Evolutionary conservation across 2,329 filamentous ascomycete species (phyloP).

Genomic region (Aspergillus glaucus): DNA sequence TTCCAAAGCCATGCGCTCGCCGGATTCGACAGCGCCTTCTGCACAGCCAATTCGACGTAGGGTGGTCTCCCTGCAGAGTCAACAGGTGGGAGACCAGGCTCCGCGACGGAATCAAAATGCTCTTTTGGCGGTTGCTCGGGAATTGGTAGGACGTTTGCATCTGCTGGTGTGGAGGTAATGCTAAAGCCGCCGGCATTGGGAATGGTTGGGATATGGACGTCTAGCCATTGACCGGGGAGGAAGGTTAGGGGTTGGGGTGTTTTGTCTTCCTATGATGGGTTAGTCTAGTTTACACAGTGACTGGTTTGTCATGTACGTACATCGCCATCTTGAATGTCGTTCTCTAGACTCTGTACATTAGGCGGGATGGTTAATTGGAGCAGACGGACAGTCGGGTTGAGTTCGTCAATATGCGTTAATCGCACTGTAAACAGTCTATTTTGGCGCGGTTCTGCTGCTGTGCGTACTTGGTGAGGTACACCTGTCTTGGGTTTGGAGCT

Average conservation of each 20-base stretch:
- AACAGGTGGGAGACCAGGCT: slow-evolving; percentile 13
- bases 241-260: slow-evolving; percentile 50
- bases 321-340: slow-evolving; percentile 33
- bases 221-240: slow-evolving; percentile 80
- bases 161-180: slow-evolving; percentile 67
- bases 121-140: slow-evolving; percentile 13
- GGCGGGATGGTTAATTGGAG: slow-evolving; percentile 57
- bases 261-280: slow-evolving; percentile 8
- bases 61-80: slow-evolving; percentile 25
- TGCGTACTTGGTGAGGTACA: slow-evolving; percentile 61
- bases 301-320: slow-evolving; percentile 34
- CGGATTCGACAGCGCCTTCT: slow-evolving; percentile 63
- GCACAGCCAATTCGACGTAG: slow-evolving; percentile 73
- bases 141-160: slow-evolving; percentile 36
- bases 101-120: slow-evolving; percentile 11
- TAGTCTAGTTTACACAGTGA: background rate
- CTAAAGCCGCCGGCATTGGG: slow-evolving; percentile 77
- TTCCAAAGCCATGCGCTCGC: slow-evolving; percentile 73
- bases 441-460: slow-evolving; percentile 66
- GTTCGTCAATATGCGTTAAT: slow-evolving; percentile 54
- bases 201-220: slow-evolving; percentile 67
- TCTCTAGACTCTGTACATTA: slow-evolving; percentile 25
- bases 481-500: slow-evolving; percentile 28
- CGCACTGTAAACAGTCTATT: slow-evolving; percentile 58
- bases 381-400: slow-evolving; percentile 64